Conservation (phyloP, 2,329 filamentous ascomycete species). For the Fusarium pseudonygamai region DNA sequence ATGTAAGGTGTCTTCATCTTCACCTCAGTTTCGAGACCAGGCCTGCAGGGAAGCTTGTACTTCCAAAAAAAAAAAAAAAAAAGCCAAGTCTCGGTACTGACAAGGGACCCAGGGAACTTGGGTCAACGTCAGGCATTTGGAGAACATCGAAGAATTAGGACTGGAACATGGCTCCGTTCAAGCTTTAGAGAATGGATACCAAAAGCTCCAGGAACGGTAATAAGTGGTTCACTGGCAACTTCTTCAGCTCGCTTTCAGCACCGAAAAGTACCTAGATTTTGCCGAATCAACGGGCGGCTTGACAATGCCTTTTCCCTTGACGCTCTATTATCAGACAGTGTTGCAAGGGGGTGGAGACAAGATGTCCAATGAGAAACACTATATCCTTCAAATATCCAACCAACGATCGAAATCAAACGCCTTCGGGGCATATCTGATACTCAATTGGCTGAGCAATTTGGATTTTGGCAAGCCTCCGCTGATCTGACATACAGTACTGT, state of each 20-base stretch:
- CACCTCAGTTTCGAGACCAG: constrained; percentile 15
- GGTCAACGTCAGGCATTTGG: constrained; percentile 31
- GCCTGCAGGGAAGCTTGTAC: constrained; percentile 18
- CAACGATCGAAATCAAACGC: constrained; percentile 12
- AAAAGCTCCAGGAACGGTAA: constrained; percentile 16
- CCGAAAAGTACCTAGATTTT: background rate
- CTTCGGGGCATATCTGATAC: background rate
- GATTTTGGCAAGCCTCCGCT: constrained; percentile 17
- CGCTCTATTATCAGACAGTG: constrained; percentile 27
- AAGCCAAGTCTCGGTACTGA: constrained; percentile 30
- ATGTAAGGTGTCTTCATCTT: constrained; percentile 17
- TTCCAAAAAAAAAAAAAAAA: constrained; percentile 3
- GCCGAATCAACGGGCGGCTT: background rate
- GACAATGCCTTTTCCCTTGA: constrained; percentile 3
- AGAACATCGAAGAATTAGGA: constrained; percentile 19
- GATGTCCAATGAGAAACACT: constrained; percentile 15
- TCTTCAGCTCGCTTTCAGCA: constrained; percentile 17
- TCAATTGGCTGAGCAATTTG: constrained; percentile 15
- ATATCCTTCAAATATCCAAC: constrained; percentile 19
- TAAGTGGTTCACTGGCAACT: constrained; percentile 8
- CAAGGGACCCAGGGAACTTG: constrained; percentile 17
- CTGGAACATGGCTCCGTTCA: constrained; percentile 23
- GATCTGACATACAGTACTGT: constrained; percentile 31
- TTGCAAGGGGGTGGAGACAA: constrained; percentile 5
- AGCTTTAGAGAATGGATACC: constrained; percentile 29